Percentiles rank a stretch among this genome's conserved stretches.
phyloP scores from a whole-genome alignment of 1,284 basidiomycete species.

The Ustilago tritici region DNA sequence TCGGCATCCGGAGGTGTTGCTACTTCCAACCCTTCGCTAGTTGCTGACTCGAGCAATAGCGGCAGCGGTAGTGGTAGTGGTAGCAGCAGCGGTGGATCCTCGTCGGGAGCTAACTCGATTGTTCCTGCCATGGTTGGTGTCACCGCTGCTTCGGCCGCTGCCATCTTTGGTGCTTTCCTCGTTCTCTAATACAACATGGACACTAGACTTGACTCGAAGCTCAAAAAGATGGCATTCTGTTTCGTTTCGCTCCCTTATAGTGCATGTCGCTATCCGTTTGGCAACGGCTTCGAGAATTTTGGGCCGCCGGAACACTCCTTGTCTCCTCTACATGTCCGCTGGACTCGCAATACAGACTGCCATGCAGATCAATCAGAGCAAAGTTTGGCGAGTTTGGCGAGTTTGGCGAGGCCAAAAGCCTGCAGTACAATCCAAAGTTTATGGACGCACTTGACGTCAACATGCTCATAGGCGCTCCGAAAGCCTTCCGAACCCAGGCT shows the following conservation, averaged over 20 bases:
- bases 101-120: conserved; percentile 21
- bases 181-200: conserved; percentile 12
- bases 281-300: not conserved
- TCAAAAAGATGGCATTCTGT: not conserved
- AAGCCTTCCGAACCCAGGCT: too few species aligned
- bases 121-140: conserved; percentile 9
- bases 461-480: too few species aligned
- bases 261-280: not conserved
- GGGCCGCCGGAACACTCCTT: not conserved
- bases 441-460: too few species aligned
- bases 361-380: too few species aligned
- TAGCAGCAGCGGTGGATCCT: conserved; percentile 23
- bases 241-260: not conserved
- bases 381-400: too few species aligned
- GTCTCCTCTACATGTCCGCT: not conserved
- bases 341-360: not conserved
- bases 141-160: conserved; percentile 6
- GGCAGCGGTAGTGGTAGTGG: conserved; percentile 19
- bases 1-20: conserved; percentile 32
- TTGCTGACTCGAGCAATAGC: conserved; percentile 18
- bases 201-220: not conserved
- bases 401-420: too few species aligned
- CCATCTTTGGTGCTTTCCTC: conserved; percentile 23
- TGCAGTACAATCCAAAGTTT: too few species aligned
- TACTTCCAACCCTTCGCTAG: conserved; percentile 21